phyloP scores from a whole-genome alignment of 352 stramenopile species.

The Lagenidium giganteum region DNA sequence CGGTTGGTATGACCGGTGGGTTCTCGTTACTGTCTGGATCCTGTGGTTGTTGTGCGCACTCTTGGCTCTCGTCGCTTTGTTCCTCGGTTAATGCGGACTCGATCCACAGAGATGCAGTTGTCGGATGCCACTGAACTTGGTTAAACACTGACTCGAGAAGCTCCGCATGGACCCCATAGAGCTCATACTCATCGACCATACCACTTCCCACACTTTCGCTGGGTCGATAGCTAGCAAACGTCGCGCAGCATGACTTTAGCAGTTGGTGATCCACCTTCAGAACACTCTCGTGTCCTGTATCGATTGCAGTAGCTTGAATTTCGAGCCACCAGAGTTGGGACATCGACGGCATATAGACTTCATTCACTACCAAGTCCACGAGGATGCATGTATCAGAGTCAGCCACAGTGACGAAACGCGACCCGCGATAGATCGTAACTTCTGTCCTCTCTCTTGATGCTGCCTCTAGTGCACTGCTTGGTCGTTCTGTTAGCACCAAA shows the following conservation, averaged over 20 bases:
- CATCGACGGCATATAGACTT: slow-evolving; percentile 40
- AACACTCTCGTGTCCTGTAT: slow-evolving; percentile 2
- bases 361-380: slow-evolving; percentile 39
- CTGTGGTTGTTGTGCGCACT: slow-evolving; percentile 1
- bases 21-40: neutral
- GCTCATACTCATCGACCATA: slow-evolving; percentile 15
- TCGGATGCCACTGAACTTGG: slow-evolving; percentile 9
- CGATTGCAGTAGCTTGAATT: slow-evolving; percentile 28
- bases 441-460: slow-evolving; percentile 3
- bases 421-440: slow-evolving; percentile 47
- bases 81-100: neutral
- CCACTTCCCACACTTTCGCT: slow-evolving; percentile 25
- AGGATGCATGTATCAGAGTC: slow-evolving; percentile 6
- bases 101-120: neutral
- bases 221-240: slow-evolving; percentile 47
- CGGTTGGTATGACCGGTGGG: too few species aligned
- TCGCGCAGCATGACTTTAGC: slow-evolving; percentile 24
- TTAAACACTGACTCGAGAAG: slow-evolving; percentile 41
- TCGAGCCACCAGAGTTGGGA: slow-evolving; percentile 67
- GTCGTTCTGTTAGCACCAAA: slow-evolving; percentile 42
- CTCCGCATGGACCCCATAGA: slow-evolving; percentile 50
- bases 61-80: neutral
- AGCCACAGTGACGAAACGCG: slow-evolving; percentile 20
- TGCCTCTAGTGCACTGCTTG: neutral
- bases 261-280: slow-evolving; percentile 32